Evolutionary conservation across 2,329 filamentous ascomycete species (phyloP).

Genomic region (Ascochyta lentis): DNA sequence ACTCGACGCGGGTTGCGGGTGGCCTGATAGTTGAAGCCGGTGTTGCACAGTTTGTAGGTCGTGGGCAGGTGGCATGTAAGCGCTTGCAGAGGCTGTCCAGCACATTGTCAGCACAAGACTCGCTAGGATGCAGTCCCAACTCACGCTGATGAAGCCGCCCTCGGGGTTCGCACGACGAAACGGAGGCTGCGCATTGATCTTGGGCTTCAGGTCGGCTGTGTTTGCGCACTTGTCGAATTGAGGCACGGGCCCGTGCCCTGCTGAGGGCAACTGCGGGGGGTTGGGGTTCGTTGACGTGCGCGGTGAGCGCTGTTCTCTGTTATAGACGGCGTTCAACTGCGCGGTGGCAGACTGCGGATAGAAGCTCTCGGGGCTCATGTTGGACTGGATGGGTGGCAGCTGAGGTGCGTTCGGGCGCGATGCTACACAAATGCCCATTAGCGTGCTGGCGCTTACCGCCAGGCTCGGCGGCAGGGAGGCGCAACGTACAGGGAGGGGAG

Average conservation of each 20-base stretch:
- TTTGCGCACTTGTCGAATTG: slow-evolving; percentile 83
- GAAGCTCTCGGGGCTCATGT: slow-evolving; percentile 70
- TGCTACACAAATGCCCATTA: slow-evolving; percentile 41
- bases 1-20: slow-evolving; percentile 95
- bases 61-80: slow-evolving; percentile 90
- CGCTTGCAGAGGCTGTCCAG: slow-evolving; percentile 82
- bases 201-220: slow-evolving; percentile 77
- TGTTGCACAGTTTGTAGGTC: slow-evolving; percentile 98
- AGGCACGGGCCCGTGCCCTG: slow-evolving; percentile 73
- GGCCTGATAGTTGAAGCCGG: slow-evolving; percentile 97
- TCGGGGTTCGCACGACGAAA: slow-evolving; percentile 95
- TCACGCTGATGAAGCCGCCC: slow-evolving; percentile 95
- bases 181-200: slow-evolving; percentile 84
- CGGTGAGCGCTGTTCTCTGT: slow-evolving; percentile 59
- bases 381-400: slow-evolving; percentile 76
- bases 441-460: slow-evolving; percentile 24
- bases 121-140: slow-evolving; percentile 43
- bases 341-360: slow-evolving; percentile 75
- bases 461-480: slow-evolving; percentile 7
- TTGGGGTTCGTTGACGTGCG: slow-evolving; percentile 52
- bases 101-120: slow-evolving; percentile 24
- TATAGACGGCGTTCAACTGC: slow-evolving; percentile 72
- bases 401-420: slow-evolving; percentile 66
- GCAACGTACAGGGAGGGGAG: slow-evolving; percentile 61
- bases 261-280: slow-evolving; percentile 54